Conservation (phyloP, 148 eudicot species). For the Rhododendron ferrugineum region DNA sequence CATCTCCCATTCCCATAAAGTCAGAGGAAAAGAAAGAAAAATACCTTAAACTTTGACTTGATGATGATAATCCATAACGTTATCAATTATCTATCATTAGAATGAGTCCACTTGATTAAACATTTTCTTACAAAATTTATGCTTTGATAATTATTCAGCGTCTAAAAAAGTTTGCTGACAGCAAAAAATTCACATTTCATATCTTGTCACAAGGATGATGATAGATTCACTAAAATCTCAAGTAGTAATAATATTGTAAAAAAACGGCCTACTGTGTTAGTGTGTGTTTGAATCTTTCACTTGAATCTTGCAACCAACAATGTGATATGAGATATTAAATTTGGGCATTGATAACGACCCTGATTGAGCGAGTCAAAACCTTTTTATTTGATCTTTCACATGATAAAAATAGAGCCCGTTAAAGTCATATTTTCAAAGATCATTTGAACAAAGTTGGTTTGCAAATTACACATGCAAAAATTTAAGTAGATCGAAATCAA, state of each 20-base stretch:
- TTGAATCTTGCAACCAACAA: no score
- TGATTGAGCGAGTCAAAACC: background rate
- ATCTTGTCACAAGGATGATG: no score
- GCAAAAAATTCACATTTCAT: background rate
- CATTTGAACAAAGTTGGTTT: background rate
- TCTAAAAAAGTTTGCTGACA: background rate
- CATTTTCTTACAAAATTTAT: no score
- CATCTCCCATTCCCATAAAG: background rate
- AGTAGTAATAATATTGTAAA: background rate
- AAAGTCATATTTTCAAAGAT: background rate
- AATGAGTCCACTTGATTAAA: no score
- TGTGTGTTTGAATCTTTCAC: no score
- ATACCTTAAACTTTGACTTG: background rate
- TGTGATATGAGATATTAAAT: no score
- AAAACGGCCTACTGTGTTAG: background rate
- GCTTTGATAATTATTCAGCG: no score
- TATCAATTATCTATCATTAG: background rate
- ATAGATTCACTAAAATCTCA: no score
- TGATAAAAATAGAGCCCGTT: no score
- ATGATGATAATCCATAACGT: no score
- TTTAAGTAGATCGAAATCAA: no score
- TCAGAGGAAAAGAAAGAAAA: background rate
- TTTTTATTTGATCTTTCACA: background rate
- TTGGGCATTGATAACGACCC: background rate
- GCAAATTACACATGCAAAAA: background rate